Evolutionary conservation across 2,329 filamentous ascomycete species (phyloP).

Genomic region (Sporothrix luriei): DNA sequence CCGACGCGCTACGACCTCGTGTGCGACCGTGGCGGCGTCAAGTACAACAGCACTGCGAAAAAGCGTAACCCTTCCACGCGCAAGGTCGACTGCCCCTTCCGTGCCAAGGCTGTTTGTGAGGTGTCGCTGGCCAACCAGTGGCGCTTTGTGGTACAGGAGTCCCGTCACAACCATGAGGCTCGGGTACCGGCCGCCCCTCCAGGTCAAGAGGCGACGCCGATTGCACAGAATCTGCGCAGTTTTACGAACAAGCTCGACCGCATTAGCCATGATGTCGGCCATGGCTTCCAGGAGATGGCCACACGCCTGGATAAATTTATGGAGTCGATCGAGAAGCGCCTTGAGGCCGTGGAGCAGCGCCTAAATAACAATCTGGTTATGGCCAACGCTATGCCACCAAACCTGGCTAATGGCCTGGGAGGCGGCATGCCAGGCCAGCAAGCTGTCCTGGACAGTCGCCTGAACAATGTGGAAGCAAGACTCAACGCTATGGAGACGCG

Average conservation of each 20-base stretch:
- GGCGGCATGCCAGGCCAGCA: constrained; percentile 39
- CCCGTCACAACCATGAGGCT: constrained; percentile 64
- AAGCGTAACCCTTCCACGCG: constrained; percentile 65
- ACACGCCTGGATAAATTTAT: constrained; percentile 53
- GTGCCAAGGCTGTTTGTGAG: constrained; percentile 65
- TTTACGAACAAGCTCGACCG: constrained; percentile 63
- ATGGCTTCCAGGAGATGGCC: constrained; percentile 56
- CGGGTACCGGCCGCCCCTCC: constrained; percentile 57
- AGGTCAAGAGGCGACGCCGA: constrained; percentile 60
- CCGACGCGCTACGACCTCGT: constrained; percentile 65
- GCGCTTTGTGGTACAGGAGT: constrained; percentile 64
- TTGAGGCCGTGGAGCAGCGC: constrained; percentile 55
- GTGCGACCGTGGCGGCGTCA: constrained; percentile 65
- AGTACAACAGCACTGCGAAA: constrained; percentile 66
- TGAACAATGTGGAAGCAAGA: constrained; percentile 45
- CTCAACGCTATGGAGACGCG: constrained; percentile 46
- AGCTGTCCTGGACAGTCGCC: constrained; percentile 38
- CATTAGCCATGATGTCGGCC: constrained; percentile 58
- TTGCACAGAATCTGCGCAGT: constrained; percentile 60
- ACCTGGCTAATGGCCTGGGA: constrained; percentile 40
- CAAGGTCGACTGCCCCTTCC: constrained; percentile 66
- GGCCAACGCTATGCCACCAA: constrained; percentile 29
- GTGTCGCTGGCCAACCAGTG: constrained; percentile 65
- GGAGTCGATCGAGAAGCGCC: constrained; percentile 57
- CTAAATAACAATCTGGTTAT: constrained; percentile 31